A percentile compares a stretch with the other conserved stretches of the same genome.
Evolutionary conservation across 2,329 filamentous ascomycete species (phyloP).

Genomic region (Colletotrichum orchidophilum): DNA sequence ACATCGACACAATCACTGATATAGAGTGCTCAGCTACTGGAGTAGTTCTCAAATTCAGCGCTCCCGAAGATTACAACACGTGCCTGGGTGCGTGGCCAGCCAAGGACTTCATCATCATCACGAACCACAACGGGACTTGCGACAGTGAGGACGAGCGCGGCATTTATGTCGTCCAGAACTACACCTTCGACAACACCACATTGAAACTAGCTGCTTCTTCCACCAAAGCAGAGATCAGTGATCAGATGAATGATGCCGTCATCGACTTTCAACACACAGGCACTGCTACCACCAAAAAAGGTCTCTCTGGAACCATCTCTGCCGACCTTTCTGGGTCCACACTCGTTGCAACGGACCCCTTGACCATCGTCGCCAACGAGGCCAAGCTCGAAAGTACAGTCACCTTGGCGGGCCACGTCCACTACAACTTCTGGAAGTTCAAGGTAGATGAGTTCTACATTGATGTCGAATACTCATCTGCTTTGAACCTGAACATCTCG

Average conservation of each 20-base stretch:
- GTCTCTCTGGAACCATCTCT: conserved; percentile 19
- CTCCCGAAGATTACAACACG: conserved; percentile 30
- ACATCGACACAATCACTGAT: conserved; percentile 29
- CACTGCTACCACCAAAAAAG: conserved; percentile 25
- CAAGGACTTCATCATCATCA: conserved; percentile 47
- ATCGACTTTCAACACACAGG: conserved; percentile 31
- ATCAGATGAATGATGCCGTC: conserved; percentile 29
- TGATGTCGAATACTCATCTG: conserved; percentile 50
- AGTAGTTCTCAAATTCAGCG: conserved; percentile 34
- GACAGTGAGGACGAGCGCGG: conserved; percentile 49
- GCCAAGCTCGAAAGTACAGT: conserved; percentile 46
- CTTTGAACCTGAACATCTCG: conserved; percentile 43
- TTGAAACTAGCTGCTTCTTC: conserved; percentile 22
- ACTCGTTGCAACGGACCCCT: conserved; percentile 35
- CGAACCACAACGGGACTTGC: conserved; percentile 52
- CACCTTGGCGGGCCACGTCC: conserved; percentile 51
- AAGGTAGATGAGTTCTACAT: conserved; percentile 49
- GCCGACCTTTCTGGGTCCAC: conserved; percentile 24
- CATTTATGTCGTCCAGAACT: conserved; percentile 45
- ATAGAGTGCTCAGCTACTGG: conserved; percentile 23
- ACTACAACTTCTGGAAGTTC: conserved; percentile 47
- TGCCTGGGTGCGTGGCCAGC: conserved; percentile 34
- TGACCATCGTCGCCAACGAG: conserved; percentile 47
- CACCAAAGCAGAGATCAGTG: conserved; percentile 18
- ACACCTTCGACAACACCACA: conserved; percentile 18